Percentiles rank a stretch among this genome's conserved stretches.
phyloP scores from a whole-genome alignment of 805 yeast species.

The Clavispora carvajalis region DNA sequence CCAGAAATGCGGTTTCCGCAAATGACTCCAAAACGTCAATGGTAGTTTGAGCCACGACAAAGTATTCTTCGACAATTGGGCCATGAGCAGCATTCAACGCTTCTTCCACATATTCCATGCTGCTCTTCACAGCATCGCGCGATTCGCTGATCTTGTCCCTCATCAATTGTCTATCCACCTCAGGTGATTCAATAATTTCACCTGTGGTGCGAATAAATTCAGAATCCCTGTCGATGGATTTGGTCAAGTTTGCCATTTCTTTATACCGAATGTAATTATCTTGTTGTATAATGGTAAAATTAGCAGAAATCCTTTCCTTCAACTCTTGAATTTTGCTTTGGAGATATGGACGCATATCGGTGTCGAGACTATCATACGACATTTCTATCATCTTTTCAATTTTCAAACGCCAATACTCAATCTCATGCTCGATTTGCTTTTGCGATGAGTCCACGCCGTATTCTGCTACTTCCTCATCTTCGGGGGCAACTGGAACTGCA shows the following conservation, averaged over 20 bases:
- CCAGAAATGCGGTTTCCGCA: constrained; percentile 60
- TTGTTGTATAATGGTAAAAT: constrained; percentile 24
- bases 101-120: constrained; percentile 19
- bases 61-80: constrained; percentile 25
- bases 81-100: constrained; percentile 24
- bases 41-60: constrained; percentile 32
- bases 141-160: constrained; percentile 28
- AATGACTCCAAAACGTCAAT: constrained; percentile 71
- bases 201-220: constrained; percentile 22
- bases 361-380: constrained; percentile 27
- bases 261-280: constrained; percentile 27
- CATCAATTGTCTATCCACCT: constrained; percentile 29
- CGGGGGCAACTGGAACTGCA: not conserved
- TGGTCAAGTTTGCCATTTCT: constrained; percentile 24
- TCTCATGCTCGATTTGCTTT: constrained; percentile 25
- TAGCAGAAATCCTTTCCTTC: constrained; percentile 20
- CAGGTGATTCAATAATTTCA: constrained; percentile 8
- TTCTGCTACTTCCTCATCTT: not conserved
- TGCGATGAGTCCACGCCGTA: constrained; percentile 2
- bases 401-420: constrained; percentile 28
- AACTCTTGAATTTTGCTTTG: constrained; percentile 20
- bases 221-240: constrained; percentile 29
- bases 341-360: constrained; percentile 27
- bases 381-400: constrained; percentile 30
- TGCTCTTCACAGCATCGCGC: constrained; percentile 19